Evolutionary conservation across 257 asterid species (phyloP), one percentile per base, ranked within the genome.

Genomic region (Ophiorrhiza pumila): DNA sequence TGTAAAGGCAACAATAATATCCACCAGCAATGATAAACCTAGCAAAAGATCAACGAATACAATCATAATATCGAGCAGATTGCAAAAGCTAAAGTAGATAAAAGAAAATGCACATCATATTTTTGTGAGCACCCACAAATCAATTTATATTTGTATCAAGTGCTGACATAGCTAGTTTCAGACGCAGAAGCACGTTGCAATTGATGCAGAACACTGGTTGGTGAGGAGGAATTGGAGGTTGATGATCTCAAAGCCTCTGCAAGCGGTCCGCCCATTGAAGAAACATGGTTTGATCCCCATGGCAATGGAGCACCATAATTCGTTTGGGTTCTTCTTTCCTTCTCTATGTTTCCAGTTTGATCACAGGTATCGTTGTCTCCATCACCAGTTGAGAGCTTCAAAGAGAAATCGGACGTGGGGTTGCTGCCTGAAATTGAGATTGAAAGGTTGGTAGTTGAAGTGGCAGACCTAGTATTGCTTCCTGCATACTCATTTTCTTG

Each of bases 171-270:
- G 81, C 89, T 85, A 62, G 84, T 71, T 70, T 79, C 83, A 0
- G 89, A 82, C 1, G 76, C 56, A 0, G 62, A 74, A 47, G 71
- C 80, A 5, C 83, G 76, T 18, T 83, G 77, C 76, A 82, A 23
- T 4, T 83, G 90, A 69, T 83, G 88, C 57, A 91, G 82, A 72
- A 91, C 94, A 27, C 98, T 93, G 0, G 91, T 89, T 7, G 96
- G 98, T 1, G 96, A 91, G 0, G 94, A 84, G 0, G 94, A 84
- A 39, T 63, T 78, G 34, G 96, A 74, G n/a, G 50, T 76, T 0
- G 96, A 89, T 0, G 93, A 88, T 71, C 97, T 78, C 80, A 94
- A 58, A 5, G 95, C 99, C 87, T 94, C 99, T 0, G 95, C 99
- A 27, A 94, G 79, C 31, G 99, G 97, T 9, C 97, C 97, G 0